Evolutionary conservation across 371 early-diverging fungal genomes (phyloP).

Genomic region (Circinella umbellata): DNA sequence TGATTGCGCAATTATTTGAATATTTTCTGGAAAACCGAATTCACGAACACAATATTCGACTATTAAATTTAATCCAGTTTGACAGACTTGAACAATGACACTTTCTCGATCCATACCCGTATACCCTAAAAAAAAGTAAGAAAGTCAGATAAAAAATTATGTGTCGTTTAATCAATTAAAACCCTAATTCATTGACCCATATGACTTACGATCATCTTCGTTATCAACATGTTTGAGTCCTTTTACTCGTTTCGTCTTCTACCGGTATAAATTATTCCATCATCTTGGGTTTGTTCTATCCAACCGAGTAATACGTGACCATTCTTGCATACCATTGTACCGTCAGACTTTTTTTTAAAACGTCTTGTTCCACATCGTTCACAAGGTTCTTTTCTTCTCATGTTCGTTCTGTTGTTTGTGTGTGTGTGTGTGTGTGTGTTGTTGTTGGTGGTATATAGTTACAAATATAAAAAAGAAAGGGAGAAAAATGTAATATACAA

Average conservation of each 20-base stretch:
- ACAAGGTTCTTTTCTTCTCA: conserved; percentile 12
- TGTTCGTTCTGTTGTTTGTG: not conserved
- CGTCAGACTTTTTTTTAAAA: conserved; percentile 17
- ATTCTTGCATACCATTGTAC: conserved; percentile 22
- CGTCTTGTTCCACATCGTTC: conserved; percentile 21
- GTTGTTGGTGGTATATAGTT: not conserved
- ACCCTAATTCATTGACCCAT: no score
- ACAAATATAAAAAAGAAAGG: no score
- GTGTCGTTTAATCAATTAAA: no score
- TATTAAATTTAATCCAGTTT: not conserved
- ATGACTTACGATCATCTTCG: not conserved
- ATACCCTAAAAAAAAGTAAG: conserved; percentile 1
- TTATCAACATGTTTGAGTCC: not conserved
- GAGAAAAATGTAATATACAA: no score
- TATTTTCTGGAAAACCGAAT: not conserved
- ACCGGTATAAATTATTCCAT: conserved; percentile 2
- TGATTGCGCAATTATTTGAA: not conserved
- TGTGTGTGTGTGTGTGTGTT: not conserved
- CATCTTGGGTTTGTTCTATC: conserved; percentile 10
- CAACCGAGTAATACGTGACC: conserved; percentile 25
- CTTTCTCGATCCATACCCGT: conserved; percentile 10
- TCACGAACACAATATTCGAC: conserved; percentile 1
- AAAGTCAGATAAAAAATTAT: no score
- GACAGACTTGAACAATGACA: not conserved
- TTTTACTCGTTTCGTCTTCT: not conserved